These are phyloP conservation scores for Lithospermum erythrorhizon DNA, from an alignment of 257 asterid genomes.

Conservation along the genomic window DNA sequence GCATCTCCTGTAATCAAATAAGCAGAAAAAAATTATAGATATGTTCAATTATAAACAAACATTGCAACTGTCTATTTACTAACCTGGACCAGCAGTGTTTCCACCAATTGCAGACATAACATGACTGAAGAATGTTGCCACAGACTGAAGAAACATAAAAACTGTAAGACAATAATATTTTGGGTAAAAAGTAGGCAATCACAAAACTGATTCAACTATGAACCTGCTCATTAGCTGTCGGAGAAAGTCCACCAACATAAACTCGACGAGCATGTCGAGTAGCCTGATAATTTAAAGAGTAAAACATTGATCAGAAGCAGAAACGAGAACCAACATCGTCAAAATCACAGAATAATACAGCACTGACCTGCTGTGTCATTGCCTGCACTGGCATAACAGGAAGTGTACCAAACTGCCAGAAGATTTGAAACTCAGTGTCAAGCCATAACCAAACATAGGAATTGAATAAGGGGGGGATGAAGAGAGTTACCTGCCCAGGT, in stretches of 20 bases:
- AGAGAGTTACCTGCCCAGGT: slow-evolving; percentile 55
- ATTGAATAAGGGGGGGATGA: background rate
- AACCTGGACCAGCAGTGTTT: slow-evolving; percentile 98
- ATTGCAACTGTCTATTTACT: slow-evolving; percentile 6
- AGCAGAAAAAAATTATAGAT: background rate
- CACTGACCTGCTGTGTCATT: slow-evolving; percentile 92
- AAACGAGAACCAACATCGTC: background rate
- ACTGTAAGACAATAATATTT: background rate
- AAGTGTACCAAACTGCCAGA: slow-evolving; percentile 59
- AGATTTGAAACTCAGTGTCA: slow-evolving; percentile 9
- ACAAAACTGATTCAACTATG: background rate
- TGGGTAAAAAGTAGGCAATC: background rate
- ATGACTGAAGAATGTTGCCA: slow-evolving; percentile 90
- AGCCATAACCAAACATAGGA: slow-evolving; percentile 6
- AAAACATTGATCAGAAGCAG: background rate
- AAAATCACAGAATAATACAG: slow-evolving; percentile 4
- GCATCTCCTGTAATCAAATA: slow-evolving; percentile 71
- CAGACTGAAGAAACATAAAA: slow-evolving; percentile 42
- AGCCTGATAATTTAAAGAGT: slow-evolving; percentile 45
- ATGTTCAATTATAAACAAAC: background rate
- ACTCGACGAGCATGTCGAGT: slow-evolving; percentile 96
- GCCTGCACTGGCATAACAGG: slow-evolving; percentile 85
- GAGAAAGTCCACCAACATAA: slow-evolving; percentile 97
- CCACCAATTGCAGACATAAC: slow-evolving; percentile 98
- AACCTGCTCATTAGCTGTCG: slow-evolving; percentile 96